Base-by-base conservation (phyloP, 179 eudicot species). In the Beta corolliflora region DNA sequence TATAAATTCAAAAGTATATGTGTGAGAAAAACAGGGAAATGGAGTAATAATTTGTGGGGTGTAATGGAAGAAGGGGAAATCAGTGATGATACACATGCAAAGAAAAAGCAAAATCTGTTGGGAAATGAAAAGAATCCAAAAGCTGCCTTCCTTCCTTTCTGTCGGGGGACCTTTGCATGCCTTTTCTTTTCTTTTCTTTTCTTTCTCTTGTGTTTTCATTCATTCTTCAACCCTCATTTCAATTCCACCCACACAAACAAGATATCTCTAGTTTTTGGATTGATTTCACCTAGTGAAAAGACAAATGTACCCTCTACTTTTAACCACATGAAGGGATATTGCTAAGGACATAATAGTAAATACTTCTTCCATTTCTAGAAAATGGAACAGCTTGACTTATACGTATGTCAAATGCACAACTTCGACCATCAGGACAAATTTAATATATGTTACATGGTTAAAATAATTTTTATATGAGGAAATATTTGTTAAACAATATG, bases 101-200 rank as follows among this genome's bases (percentile, higher is more conserved):
- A 52, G 71, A 56, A 82, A 59, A 77, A 65, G 77, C 46, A 86
- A 1, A 64, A 50, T 63, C 82, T 89, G 89, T 92, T 92, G 94
- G 91, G 87, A 89, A 90, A 87, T 86, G 89, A 79, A 86, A 84
- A 84, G 83, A 67, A 81, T 80, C 79, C 46, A 80, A 89, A 92
- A 84, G 89, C 90, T 87, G 91, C 82, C 71, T 77, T 83, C 84
- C 84, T 84, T 87, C 91, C 94, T 86, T 91, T 89, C 88, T 92
- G 96, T 91, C 92, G 93, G 95, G 84, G 79, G 52, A 73, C 75
- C 69, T 55, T 81, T 81, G 84, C 83, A 81, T 81, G 78, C 78
- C 84, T 81, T 78, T 60, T 54, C 79, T 72, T 65, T 73, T 65
- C 50, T 8, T 44, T 66, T 81, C 66, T 25, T 65, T 45, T 44